Evolutionary conservation across 2,329 filamentous ascomycete species (phyloP).

Genomic region (Hyphodiscus sp.): DNA sequence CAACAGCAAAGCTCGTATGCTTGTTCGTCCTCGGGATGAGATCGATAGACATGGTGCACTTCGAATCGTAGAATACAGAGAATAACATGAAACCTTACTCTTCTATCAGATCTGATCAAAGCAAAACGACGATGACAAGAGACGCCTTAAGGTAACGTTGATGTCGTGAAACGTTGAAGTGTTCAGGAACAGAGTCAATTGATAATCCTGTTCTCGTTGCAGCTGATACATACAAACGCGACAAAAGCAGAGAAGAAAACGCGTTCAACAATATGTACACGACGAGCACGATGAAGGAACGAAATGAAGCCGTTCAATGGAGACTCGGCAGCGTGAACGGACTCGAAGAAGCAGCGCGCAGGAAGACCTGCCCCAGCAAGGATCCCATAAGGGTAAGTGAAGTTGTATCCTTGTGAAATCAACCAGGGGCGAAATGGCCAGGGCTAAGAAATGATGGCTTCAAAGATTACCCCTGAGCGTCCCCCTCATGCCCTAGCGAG

Average conservation of each 20-base stretch:
- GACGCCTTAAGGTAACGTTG: constrained; percentile 4
- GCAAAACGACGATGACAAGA: constrained; percentile 8
- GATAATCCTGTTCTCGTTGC: neutral
- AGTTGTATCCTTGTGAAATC: too few relatives aligned
- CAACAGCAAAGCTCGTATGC: neutral
- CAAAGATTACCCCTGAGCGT: too few relatives aligned
- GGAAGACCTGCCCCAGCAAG: too few relatives aligned
- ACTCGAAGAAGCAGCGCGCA: too few relatives aligned
- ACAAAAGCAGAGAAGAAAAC: neutral
- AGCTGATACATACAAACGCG: neutral
- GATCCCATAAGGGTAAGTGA: too few relatives aligned
- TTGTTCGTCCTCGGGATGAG: neutral
- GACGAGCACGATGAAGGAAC: too few relatives aligned
- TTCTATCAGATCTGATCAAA: constrained; percentile 11
- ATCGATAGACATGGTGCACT: neutral
- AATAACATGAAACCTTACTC: constrained; percentile 9
- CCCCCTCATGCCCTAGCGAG: too few relatives aligned
- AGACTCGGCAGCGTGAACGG: too few relatives aligned
- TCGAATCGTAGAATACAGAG: neutral
- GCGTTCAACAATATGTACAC: too few relatives aligned
- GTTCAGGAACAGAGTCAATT: neutral
- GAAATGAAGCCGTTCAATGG: too few relatives aligned
- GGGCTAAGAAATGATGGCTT: too few relatives aligned
- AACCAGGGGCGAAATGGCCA: too few relatives aligned
- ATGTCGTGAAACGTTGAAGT: neutral